Evolutionary conservation across 805 yeast genomes (phyloP).

Genomic region (Yarrowia hollandica): DNA sequence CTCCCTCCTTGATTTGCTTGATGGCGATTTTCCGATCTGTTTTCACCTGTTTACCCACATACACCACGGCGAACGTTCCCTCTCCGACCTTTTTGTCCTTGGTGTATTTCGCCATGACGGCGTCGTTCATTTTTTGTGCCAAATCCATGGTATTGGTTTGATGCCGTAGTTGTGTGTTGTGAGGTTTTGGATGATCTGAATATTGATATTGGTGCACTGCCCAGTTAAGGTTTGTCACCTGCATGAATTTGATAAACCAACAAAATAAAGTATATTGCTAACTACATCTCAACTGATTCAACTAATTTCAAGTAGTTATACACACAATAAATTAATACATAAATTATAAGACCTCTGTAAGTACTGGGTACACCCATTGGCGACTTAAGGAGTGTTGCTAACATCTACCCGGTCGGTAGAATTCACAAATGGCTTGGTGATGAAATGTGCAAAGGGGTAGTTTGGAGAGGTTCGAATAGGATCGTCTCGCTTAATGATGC

Average conservation of each 20-base stretch:
- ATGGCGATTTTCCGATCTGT: conserved; percentile 73
- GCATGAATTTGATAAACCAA: too few species aligned
- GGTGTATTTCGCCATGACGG: conserved; percentile 31
- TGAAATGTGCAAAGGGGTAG: conserved; percentile 11
- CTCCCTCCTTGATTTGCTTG: conserved; percentile 91
- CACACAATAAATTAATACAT: conserved; percentile 10
- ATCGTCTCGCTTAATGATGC: conserved; percentile 6
- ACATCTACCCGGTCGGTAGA: neutral
- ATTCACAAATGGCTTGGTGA: conserved; percentile 4
- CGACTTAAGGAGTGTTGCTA: neutral
- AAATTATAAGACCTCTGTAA: neutral
- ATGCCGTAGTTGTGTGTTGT: neutral
- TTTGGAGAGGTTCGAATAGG: neutral
- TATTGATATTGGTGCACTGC: neutral
- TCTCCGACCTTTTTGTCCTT: conserved; percentile 90
- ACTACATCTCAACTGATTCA: too few species aligned
- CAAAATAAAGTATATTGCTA: too few species aligned
- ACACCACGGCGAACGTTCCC: conserved; percentile 97
- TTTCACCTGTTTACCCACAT: conserved; percentile 64
- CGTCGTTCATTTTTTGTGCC: conserved; percentile 26
- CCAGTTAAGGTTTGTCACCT: neutral
- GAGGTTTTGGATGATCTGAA: neutral
- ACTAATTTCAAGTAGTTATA: too few species aligned
- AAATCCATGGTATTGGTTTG: conserved; percentile 28
- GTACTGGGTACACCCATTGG: too few species aligned